These are phyloP conservation scores for Dalbergia cochinchinensis DNA, from an alignment of 306 rosid genomes.

Conservation along the genomic window DNA sequence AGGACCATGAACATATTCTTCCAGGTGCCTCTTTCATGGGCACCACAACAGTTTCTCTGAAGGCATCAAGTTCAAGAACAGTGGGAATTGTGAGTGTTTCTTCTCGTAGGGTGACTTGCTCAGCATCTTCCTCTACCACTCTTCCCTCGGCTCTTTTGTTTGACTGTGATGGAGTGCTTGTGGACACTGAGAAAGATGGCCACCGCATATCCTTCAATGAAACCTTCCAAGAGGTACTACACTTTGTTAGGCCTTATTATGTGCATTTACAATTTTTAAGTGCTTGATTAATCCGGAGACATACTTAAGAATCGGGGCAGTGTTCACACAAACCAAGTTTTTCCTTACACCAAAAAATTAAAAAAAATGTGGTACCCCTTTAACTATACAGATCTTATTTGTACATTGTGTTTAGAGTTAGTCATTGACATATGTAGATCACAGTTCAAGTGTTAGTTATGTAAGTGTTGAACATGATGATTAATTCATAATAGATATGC, in stretches of 20 bases:
- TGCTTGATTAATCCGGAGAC: too few species aligned
- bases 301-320: too few species aligned
- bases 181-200: conserved; percentile 96
- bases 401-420: too few species aligned
- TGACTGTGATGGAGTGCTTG: conserved; percentile 98
- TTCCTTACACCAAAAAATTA: too few species aligned
- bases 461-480: too few species aligned
- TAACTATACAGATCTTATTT: too few species aligned
- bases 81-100: neutral
- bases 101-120: conserved; percentile 59
- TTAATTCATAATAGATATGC: too few species aligned
- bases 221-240: conserved; percentile 81
- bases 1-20: conserved; percentile 42
- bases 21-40: conserved; percentile 58
- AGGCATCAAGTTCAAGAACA: conserved; percentile 40
- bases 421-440: too few species aligned
- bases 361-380: too few species aligned
- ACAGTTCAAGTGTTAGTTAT: too few species aligned
- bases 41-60: conserved; percentile 36
- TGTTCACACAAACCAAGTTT: too few species aligned
- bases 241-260: neutral
- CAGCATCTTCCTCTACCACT: conserved; percentile 62
- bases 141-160: conserved; percentile 92
- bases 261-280: neutral
- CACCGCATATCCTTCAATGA: conserved; percentile 94